Evolutionary conservation across 2,329 filamentous ascomycete species (phyloP).

Genomic region (Alternaria consortialis): DNA sequence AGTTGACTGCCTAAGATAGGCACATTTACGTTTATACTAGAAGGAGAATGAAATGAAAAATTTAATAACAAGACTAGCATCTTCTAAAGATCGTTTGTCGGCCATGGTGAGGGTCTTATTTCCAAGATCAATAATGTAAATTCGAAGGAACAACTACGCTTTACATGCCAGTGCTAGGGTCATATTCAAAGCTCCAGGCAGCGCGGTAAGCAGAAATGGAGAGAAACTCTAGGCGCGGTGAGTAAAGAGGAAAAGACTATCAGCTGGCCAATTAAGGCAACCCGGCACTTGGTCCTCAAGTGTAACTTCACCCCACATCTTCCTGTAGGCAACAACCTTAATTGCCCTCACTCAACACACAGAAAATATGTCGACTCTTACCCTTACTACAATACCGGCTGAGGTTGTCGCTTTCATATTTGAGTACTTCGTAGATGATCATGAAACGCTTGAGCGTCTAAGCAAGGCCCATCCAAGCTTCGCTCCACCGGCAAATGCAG

Average conservation of each 20-base stretch:
- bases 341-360: background rate
- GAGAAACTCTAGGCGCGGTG: no score
- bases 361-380: background rate
- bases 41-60: background rate
- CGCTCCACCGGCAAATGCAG: background rate
- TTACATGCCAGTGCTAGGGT: no score
- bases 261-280: no score
- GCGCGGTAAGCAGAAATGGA: no score
- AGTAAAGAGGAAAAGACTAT: no score
- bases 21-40: background rate
- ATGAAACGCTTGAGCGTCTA: background rate
- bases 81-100: no score
- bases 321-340: background rate
- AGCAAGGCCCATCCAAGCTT: background rate
- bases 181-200: no score
- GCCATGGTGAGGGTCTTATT: background rate
- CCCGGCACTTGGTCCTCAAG: no score
- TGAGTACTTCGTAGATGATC: background rate
- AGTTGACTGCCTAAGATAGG: background rate
- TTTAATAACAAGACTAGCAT: background rate
- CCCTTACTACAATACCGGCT: background rate
- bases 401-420: background rate
- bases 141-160: no score
- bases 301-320: no score
- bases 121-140: no score